Percentiles rank a stretch among this genome's conserved stretches.
These are phyloP conservation scores for Phaeotremella fagi DNA, from an alignment of 768 basidiomycete species.

Conservation along the genomic window DNA sequence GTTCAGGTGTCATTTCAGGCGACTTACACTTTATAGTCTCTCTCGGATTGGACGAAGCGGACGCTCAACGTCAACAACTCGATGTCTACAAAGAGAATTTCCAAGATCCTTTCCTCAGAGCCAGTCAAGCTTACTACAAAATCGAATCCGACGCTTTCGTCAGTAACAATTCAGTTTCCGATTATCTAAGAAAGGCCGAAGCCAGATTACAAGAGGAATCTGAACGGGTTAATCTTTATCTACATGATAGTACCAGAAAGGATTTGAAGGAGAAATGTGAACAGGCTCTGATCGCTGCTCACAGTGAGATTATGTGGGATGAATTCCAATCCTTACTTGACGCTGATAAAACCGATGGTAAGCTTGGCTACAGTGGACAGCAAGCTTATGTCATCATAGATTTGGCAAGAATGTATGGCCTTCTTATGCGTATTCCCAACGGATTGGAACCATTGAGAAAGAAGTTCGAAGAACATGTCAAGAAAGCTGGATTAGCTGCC, in stretches of 20 bases:
- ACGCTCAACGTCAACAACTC: slow-evolving; percentile 76
- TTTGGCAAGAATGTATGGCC: slow-evolving; percentile 86
- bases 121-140: slow-evolving; percentile 86
- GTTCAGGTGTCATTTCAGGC: slow-evolving; percentile 12
- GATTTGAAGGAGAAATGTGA: slow-evolving; percentile 64
- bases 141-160: slow-evolving; percentile 88
- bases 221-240: slow-evolving; percentile 87
- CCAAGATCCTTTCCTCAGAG: slow-evolving; percentile 78
- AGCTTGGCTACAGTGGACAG: no score
- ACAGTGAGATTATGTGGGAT: slow-evolving; percentile 80
- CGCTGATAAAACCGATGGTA: slow-evolving; percentile 78
- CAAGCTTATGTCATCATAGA: no score
- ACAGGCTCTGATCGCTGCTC: slow-evolving; percentile 81
- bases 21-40: slow-evolving; percentile 55
- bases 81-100: slow-evolving; percentile 91
- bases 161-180: slow-evolving; percentile 79
- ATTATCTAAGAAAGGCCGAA: slow-evolving; percentile 93
- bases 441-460: slow-evolving; percentile 85
- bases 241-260: slow-evolving; percentile 83
- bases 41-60: slow-evolving; percentile 84
- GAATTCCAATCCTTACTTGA: slow-evolving; percentile 74
- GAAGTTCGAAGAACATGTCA: slow-evolving; percentile 93
- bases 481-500: slow-evolving; percentile 75
- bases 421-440: slow-evolving; percentile 83
- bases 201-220: slow-evolving; percentile 89